Percentiles rank a stretch among this genome's conserved stretches.
Evolutionary conservation across 2,329 filamentous ascomycete species (phyloP).

Genomic region (Fusarium robinianum): DNA sequence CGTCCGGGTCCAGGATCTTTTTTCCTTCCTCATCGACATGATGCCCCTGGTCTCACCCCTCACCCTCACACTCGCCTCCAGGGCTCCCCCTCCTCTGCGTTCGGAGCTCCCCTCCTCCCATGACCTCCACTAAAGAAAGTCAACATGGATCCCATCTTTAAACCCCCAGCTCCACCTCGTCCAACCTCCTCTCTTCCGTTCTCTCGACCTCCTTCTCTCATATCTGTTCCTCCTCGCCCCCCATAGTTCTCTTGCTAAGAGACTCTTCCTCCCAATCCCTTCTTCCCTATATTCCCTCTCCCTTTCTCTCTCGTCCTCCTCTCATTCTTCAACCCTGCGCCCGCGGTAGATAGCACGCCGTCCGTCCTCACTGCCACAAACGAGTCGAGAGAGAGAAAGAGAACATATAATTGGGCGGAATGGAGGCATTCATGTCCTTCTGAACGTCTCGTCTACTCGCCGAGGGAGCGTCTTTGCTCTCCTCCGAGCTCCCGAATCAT

Average conservation of each 20-base stretch:
- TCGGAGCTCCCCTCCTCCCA: conserved; percentile 15
- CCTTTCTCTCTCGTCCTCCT: not conserved
- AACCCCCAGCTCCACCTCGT: conserved; percentile 35
- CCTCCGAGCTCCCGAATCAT: conserved; percentile 18
- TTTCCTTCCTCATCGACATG: conserved; percentile 1
- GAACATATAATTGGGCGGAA: conserved; percentile 27
- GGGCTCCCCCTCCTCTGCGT: conserved; percentile 15
- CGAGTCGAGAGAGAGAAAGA: too few species aligned
- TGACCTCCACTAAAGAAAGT: conserved; percentile 24
- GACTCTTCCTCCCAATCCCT: too few species aligned
- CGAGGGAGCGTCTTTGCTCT: conserved; percentile 28
- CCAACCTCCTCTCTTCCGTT: conserved; percentile 23
- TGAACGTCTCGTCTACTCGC: conserved; percentile 30
- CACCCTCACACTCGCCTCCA: conserved; percentile 26
- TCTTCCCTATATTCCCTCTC: conserved; percentile 2
- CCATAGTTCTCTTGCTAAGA: too few species aligned
- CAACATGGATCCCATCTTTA: conserved; percentile 34
- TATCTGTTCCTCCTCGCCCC: conserved; percentile 12
- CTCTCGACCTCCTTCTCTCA: conserved; percentile 19
- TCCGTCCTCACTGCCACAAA: too few species aligned
- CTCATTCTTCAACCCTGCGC: too few species aligned
- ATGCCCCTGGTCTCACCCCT: conserved; percentile 31
- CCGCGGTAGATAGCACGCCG: too few species aligned
- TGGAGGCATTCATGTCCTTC: conserved; percentile 31
- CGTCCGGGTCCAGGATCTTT: conserved; percentile 17